phyloP scores from a whole-genome alignment of 2,329 filamentous ascomycete species.

The Ascochyta pisi region DNA sequence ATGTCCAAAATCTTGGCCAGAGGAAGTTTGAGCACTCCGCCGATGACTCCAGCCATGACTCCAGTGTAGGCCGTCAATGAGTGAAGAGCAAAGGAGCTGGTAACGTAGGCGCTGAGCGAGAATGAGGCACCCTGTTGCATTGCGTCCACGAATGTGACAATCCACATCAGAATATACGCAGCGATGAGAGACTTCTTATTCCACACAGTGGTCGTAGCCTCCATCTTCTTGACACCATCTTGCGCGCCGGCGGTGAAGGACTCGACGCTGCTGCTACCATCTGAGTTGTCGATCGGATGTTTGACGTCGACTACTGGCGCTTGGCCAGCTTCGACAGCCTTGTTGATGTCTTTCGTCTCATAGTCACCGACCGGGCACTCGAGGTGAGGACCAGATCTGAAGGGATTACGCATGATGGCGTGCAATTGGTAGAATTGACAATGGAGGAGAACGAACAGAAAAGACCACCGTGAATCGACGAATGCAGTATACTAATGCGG shows the following conservation, averaged over 20 bases:
- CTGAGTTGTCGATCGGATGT: slow-evolving; percentile 16
- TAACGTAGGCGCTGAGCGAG: slow-evolving; percentile 45
- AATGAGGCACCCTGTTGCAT: slow-evolving; percentile 50
- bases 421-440: background rate
- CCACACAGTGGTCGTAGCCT: slow-evolving; percentile 52
- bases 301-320: slow-evolving; percentile 13
- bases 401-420: slow-evolving; percentile 9
- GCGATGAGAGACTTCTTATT: slow-evolving; percentile 46
- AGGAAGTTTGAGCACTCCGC: slow-evolving; percentile 44
- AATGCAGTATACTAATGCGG: background rate
- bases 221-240: slow-evolving; percentile 50
- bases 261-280: slow-evolving; percentile 4
- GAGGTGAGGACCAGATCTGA: background rate
- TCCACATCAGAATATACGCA: slow-evolving; percentile 44
- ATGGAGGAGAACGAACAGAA: background rate
- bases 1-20: slow-evolving; percentile 49
- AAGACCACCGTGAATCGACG: background rate
- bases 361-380: slow-evolving; percentile 4
- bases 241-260: slow-evolving; percentile 28
- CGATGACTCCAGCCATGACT: slow-evolving; percentile 44
- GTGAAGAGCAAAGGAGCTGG: slow-evolving; percentile 39
- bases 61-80: slow-evolving; percentile 41
- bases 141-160: slow-evolving; percentile 48
- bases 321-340: slow-evolving; percentile 18
- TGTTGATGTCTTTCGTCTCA: slow-evolving; percentile 14